Conservation (phyloP, 768 basidiomycete genomes). For the Lactarius pseudohatsudake region DNA sequence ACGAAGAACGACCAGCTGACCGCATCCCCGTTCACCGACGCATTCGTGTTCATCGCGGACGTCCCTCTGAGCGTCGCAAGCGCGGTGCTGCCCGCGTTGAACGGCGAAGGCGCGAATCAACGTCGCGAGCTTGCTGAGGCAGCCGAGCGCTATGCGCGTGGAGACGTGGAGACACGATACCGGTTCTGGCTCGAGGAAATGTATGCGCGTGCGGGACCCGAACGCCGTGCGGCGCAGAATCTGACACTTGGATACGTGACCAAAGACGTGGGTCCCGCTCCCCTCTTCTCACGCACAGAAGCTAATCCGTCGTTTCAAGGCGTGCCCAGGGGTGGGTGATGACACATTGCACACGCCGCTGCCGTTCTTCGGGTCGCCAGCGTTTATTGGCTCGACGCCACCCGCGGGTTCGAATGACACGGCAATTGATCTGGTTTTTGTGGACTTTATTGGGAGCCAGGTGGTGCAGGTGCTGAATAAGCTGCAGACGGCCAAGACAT, state of each 20-base stretch:
- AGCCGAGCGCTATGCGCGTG: slow-evolving; percentile 45
- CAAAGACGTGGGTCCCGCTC: slow-evolving; percentile 48
- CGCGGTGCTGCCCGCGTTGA: slow-evolving; percentile 53
- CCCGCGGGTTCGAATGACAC: slow-evolving; percentile 51
- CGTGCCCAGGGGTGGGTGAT: slow-evolving; percentile 75
- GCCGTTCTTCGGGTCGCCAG: slow-evolving; percentile 52
- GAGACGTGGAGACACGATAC: slow-evolving; percentile 53
- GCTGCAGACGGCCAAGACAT: slow-evolving; percentile 51
- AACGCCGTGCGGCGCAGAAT: slow-evolving; percentile 45
- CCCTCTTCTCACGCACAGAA: neutral
- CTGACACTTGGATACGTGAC: slow-evolving; percentile 78
- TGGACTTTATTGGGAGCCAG: slow-evolving; percentile 61
- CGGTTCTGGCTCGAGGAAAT: slow-evolving; percentile 59
- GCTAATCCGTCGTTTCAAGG: slow-evolving; percentile 35
- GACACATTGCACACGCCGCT: slow-evolving; percentile 65
- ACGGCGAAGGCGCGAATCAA: slow-evolving; percentile 44
- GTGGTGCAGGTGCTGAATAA: slow-evolving; percentile 56
- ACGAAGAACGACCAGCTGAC: slow-evolving; percentile 79
- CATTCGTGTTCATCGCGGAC: slow-evolving; percentile 60
- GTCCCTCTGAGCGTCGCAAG: slow-evolving; percentile 52
- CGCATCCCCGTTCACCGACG: slow-evolving; percentile 64
- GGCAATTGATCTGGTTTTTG: slow-evolving; percentile 72
- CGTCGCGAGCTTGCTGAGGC: slow-evolving; percentile 35
- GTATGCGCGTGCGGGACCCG: slow-evolving; percentile 41
- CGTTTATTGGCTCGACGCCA: slow-evolving; percentile 57